phyloP scores from a whole-genome alignment of 139 green algal genomes.

The Mesotaenium endlicherianum region DNA sequence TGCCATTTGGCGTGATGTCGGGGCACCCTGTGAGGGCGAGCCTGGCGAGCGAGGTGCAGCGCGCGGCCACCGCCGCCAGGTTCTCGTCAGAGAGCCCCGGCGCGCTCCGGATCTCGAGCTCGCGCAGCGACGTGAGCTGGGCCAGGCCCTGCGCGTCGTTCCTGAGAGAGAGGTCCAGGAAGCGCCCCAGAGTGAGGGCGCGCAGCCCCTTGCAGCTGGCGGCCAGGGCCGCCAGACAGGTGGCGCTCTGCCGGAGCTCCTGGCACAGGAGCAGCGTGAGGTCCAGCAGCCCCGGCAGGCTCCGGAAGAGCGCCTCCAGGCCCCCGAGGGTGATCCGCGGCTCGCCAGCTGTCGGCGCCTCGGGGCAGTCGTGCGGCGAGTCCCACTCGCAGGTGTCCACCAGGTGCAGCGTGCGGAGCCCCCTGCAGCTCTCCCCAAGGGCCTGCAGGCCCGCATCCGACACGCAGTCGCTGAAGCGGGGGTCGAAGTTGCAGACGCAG shows the following conservation, averaged over 20 bases:
- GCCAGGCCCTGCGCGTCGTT: neutral
- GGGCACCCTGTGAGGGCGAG: neutral
- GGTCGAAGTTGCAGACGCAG: conserved; percentile 7
- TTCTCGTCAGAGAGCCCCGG: neutral
- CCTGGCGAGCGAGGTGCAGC: neutral
- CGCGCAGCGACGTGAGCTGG: neutral
- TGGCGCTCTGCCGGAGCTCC: neutral
- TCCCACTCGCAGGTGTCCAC: conserved; percentile 1
- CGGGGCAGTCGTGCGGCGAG: neutral
- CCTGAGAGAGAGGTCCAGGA: neutral
- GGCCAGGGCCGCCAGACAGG: neutral
- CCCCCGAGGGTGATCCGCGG: neutral
- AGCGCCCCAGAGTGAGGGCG: neutral
- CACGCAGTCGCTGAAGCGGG: neutral
- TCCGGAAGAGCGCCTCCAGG: neutral
- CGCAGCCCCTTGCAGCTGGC: neutral
- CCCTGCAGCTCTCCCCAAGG: neutral
- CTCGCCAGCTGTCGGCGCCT: neutral
- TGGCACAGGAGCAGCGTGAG: neutral
- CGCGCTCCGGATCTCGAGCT: neutral
- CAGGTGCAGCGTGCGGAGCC: neutral
- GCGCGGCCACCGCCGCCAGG: neutral
- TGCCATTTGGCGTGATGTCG: neutral
- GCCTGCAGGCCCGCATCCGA: neutral
- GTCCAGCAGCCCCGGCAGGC: conserved; percentile 2